Evolutionary conservation across 2,329 filamentous ascomycete genomes (phyloP).

Genomic region (Bipolaris bicolor): DNA sequence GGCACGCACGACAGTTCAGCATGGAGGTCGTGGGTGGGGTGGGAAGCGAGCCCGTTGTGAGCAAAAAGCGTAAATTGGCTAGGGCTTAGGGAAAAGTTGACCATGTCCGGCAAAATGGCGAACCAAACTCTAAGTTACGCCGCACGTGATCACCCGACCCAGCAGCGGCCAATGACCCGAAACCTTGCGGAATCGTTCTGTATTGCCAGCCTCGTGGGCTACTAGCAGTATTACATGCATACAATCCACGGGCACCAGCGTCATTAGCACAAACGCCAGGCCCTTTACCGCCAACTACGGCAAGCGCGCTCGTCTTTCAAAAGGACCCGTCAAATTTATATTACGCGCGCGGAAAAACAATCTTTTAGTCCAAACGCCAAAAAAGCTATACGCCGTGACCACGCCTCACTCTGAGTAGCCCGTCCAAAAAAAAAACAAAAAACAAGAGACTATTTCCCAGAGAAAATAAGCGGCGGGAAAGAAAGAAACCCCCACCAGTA

Average conservation of each 20-base stretch:
- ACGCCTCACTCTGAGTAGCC: conserved; percentile 17
- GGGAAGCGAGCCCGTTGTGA: conserved; percentile 15
- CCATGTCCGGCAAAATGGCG: conserved; percentile 13
- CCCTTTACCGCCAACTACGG: neutral
- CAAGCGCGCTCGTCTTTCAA: conserved; percentile 20
- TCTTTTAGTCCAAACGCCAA: conserved; percentile 31
- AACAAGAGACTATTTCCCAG: neutral
- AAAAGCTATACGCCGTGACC: conserved; percentile 13
- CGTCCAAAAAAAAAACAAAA: neutral
- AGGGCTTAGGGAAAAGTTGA: conserved; percentile 24
- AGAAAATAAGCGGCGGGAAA: neutral
- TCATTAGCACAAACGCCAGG: neutral
- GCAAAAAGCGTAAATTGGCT: conserved; percentile 11
- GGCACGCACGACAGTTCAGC: conserved; percentile 55
- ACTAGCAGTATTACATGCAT: neutral
- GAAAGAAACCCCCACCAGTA: conserved; percentile 2
- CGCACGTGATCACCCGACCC: conserved; percentile 23
- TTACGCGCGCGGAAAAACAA: conserved; percentile 26
- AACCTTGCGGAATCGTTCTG: conserved; percentile 10
- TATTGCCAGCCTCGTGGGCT: conserved; percentile 9
- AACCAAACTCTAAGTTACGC: conserved; percentile 11
- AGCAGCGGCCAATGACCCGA: neutral
- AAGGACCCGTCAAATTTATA: neutral
- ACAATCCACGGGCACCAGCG: neutral
- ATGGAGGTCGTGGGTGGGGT: conserved; percentile 37